Conservation (phyloP, 768 basidiomycete genomes). For the Sporobolomyces pararoseus region DNA sequence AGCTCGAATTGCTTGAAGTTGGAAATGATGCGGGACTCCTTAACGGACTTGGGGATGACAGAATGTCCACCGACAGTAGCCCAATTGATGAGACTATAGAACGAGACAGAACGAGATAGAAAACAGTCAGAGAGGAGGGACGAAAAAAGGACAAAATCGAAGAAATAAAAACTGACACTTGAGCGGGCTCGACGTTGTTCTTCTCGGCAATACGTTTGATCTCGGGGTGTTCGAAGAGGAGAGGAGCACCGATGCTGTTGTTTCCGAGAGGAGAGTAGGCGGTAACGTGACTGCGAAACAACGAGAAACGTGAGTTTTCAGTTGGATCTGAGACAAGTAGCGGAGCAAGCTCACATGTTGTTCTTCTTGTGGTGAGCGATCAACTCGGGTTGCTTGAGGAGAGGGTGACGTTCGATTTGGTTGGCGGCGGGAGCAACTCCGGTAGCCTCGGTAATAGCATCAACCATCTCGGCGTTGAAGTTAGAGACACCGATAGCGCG, state of each 20-base stretch:
- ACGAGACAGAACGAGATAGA: not conserved
- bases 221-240: conserved; percentile 26
- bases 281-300: conserved; percentile 55
- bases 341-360: conserved; percentile 9
- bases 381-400: conserved; percentile 65
- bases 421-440: conserved; percentile 71
- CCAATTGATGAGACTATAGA: conserved; percentile 64
- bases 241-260: conserved; percentile 55
- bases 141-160: conserved; percentile 44
- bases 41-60: conserved; percentile 75
- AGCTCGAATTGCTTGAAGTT: conserved; percentile 64
- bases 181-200: conserved; percentile 32
- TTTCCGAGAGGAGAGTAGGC: conserved; percentile 72
- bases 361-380: conserved; percentile 62
- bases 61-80: conserved; percentile 68
- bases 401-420: conserved; percentile 76
- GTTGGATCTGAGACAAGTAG: not conserved
- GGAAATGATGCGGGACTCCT: conserved; percentile 61
- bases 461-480: conserved; percentile 64
- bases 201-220: conserved; percentile 47
- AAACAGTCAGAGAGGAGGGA: not conserved
- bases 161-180: conserved; percentile 3
- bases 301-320: conserved; percentile 51
- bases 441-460: conserved; percentile 66
- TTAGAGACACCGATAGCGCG: conserved; percentile 73